Evolutionary conservation across 345 rosid species (phyloP), one percentile per base, ranked within the genome.

Genomic region (Abelmoschus esculentus): DNA sequence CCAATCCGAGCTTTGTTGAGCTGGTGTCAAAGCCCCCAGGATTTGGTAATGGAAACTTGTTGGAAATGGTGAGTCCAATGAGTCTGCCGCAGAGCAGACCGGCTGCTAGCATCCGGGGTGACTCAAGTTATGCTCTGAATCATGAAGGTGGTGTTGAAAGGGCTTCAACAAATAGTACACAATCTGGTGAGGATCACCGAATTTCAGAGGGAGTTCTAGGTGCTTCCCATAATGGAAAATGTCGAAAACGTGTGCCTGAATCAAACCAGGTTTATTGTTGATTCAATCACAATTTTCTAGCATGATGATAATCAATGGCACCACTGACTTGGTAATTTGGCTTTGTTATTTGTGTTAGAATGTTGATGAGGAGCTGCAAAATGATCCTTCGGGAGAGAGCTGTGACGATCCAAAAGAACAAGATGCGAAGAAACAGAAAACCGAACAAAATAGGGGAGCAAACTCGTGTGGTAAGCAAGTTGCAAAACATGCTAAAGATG

Each of bases 391-490:
- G 1, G 76, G 78, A 49, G 84, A 84, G 61, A 74, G 77, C 61
- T 75, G 79, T 26, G 82, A 79, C 60, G 67, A 53, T 66, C 72
- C 56, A 2, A 77, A 81, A 65, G 88, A 80, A 74, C 87, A 72
- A 63, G 83, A 84, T 54, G 90, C 85, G 63, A 91, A 88, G 86
- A 93, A 83, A 74, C 82, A 66, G 46, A 90, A 82, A 78, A 66
- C 49, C 14, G 91, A 85, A 56, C 82, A 79, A 75, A 78, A 74
- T 73, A 73, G 74, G 6, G 70, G 75, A 47, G 71, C 77, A 13
- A 80, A 82, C 80, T 65, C 72, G 63, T 81, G 79, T 52, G 91
- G 80, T 22, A 84, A 85, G 70, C 87, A 80, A 67, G 66, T 74
- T 38, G 72, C 74, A 50, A 85, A 87, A 72, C 93, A 82, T 71